Evolutionary conservation across 2,329 filamentous ascomycete genomes (phyloP), one percentile per base, ranked within the genome.

Genomic region (Emmonsiellopsis sp.): DNA sequence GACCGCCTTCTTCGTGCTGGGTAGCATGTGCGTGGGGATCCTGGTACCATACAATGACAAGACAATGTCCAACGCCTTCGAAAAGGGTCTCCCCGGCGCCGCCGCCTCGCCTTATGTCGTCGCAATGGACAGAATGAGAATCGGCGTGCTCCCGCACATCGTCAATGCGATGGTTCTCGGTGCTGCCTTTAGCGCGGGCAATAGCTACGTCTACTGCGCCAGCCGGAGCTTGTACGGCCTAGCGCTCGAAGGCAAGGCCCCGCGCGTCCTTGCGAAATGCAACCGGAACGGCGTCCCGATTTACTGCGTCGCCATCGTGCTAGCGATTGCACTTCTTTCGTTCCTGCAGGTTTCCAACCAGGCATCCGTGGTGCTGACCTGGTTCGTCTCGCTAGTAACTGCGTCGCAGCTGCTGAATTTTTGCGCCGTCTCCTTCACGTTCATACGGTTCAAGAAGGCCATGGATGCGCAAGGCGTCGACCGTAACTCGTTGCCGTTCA

Each of bases 1-100:
- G 34, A 85, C 85, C 0, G 72, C 80, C 1, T 91, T 92, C 67
- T 91, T 90, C 70, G 79, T 88, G 40, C 77, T 89, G 1, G 87
- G 87, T 1, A 82, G 85, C 0, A 75, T 93, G 2, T 82, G 80
- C 17, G 83, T 89, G 4, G 86, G 86, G 7, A 84, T 89, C 49
- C 65, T 88, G 21, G 81, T 91, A 39, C 79, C 88, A 1, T 86
- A 85, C 66, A 77, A 88, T 55, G 81, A 91, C 60, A 60, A 72
- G 1, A 75, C 76, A 6, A 76, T 92, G 57, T 76, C 70, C 2
- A 76, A 75, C 48, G 85, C 83, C 0, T 87, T 86, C 61, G 69
- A 69, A 1, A 71, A 77, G 11, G 77, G 75, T 49, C 72, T 77
- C 44, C 80, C 84, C 0, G 84, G 85, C 43, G 86, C 86, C 2